Evolutionary conservation across 2,329 filamentous ascomycete species (phyloP), one percentile per base, ranked within the genome.

Genomic region (Fusarium miscanthi): DNA sequence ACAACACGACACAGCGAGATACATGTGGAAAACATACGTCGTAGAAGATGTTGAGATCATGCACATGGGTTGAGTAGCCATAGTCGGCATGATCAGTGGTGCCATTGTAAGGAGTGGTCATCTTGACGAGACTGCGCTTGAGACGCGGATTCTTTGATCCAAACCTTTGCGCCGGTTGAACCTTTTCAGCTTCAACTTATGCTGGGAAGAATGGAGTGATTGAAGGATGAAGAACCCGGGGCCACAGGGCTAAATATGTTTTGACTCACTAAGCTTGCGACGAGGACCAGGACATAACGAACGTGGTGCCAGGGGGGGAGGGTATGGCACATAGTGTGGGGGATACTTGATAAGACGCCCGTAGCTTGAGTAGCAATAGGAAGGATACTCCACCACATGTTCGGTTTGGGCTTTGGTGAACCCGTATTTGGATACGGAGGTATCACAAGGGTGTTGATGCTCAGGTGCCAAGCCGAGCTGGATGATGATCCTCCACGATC

Each of bases 11-110:
- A 38, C 6, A 5, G 10, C 17, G 14, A 10, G 40, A 33, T 10
- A 19, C 16, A 6, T 3, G 6, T 6, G 21, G 21, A 16, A 11
- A 16, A 72, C 87, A 74, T 84, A 93, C 92, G 81, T 94, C 89
- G 84, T 97, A 97, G 83, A 90, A 97, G 76, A 95, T 84, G 82
- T 97, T 97, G 74, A 97, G 87, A 82, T 97, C 89, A 86, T 83
- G 90, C 84, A 84, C 81, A 16, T 75, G 79, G 59, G 81, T 78
- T 58, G 87, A 87, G 80, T 87, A 86, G 65, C 88, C 88, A 70
- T 83, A 81, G 78, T 88, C 82, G 78, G 87, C 86, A 72, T 78
- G 78, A 65, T 82, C 87, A 35, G 76, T 77, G 59, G 84, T 87
- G 78, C 87, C 88, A 77, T 87, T 87, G 81, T 88, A 90, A 45